These are phyloP conservation scores for Mycosphaerella arachidis DNA, from an alignment of 2,329 filamentous ascomycete species.

Conservation along the genomic window DNA sequence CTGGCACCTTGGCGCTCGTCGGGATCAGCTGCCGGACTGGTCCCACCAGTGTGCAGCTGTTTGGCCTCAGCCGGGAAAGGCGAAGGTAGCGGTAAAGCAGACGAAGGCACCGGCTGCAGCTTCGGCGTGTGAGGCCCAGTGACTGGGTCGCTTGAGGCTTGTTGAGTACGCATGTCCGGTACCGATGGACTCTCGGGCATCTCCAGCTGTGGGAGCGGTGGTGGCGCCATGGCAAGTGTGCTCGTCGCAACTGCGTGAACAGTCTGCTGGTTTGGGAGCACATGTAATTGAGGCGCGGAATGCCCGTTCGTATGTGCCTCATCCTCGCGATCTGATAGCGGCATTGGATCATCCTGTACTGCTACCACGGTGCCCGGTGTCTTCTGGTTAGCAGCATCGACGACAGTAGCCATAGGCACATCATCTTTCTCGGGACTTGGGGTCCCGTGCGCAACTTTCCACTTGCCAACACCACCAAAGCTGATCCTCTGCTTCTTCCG, in stretches of 20 bases:
- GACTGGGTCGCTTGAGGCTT: slow-evolving; percentile 1
- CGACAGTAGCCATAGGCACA: background rate
- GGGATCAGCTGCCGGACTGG: background rate
- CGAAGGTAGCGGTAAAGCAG: slow-evolving; percentile 32
- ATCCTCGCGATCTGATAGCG: background rate
- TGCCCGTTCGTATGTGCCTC: background rate
- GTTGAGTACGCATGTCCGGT: background rate
- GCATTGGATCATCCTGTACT: background rate
- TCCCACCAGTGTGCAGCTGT: background rate
- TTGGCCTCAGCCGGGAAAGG: slow-evolving; percentile 28
- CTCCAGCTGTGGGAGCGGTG: slow-evolving; percentile 24
- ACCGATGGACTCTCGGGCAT: slow-evolving; percentile 13
- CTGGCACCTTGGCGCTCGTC: background rate
- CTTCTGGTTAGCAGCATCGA: background rate
- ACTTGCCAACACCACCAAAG: slow-evolving; percentile 62
- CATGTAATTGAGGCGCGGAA: background rate
- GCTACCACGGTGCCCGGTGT: background rate
- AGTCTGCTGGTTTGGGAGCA: background rate
- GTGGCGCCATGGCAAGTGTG: slow-evolving; percentile 20
- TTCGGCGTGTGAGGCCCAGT: slow-evolving; percentile 29
- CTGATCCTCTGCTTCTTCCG: slow-evolving; percentile 69
- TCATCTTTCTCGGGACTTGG: slow-evolving; percentile 60
- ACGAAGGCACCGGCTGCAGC: slow-evolving; percentile 28
- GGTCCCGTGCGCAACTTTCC: slow-evolving; percentile 70
- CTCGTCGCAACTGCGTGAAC: background rate